Percentiles rank a stretch among this genome's conserved stretches.
phyloP scores from a whole-genome alignment of 2,329 filamentous ascomycete species.

The Cordyceps cicadae region DNA sequence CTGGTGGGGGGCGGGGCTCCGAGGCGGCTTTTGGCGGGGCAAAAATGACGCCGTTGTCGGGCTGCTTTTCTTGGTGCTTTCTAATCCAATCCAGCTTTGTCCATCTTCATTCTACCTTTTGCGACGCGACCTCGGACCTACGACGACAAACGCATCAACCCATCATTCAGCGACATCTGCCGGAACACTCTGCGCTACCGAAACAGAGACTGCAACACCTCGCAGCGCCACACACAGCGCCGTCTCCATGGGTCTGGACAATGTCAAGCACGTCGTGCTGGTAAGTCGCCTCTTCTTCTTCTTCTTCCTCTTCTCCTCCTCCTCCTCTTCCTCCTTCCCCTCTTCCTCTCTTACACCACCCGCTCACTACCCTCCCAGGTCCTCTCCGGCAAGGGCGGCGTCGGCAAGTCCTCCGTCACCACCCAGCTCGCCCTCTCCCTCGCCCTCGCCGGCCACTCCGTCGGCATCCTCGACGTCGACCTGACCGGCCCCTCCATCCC shows the following conservation, averaged over 20 bases:
- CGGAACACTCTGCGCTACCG: not conserved
- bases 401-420: constrained; percentile 96
- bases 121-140: not conserved
- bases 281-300: constrained; percentile 36
- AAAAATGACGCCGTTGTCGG: not conserved
- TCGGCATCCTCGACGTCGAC: constrained; percentile 93
- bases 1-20: not conserved
- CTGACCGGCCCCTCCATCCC: constrained; percentile 95
- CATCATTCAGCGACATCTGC: not conserved
- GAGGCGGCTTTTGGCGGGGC: not conserved
- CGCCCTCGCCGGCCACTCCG: constrained; percentile 73
- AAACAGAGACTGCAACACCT: not conserved
- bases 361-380: constrained; percentile 35
- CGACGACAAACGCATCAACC: not conserved
- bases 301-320: constrained; percentile 17
- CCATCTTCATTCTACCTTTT: not conserved
- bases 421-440: constrained; percentile 90
- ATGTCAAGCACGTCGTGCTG: constrained; percentile 70
- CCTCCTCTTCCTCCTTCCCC: no score
- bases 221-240: not conserved
- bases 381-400: constrained; percentile 93
- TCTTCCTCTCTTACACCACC: not conserved
- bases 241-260: constrained; percentile 34
- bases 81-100: not conserved
- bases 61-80: not conserved